Conservation (phyloP, 1,284 basidiomycete genomes). For the Laetiporus sulphureus region DNA sequence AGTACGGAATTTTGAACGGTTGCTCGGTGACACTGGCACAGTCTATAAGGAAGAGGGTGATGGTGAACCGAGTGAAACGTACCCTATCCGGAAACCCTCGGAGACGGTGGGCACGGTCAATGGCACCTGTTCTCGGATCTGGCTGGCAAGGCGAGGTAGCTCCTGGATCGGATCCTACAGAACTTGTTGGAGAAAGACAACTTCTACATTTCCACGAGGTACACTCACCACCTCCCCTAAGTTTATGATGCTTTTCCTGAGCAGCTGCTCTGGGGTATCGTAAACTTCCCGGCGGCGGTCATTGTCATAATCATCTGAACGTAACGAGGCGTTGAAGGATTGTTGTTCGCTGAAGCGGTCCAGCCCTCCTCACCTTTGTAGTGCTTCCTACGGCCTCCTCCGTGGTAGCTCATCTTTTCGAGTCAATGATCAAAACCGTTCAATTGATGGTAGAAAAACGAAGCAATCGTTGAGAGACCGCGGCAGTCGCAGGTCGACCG, state of each 20-base stretch:
- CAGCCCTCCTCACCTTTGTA: slow-evolving; percentile 38
- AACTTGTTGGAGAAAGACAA: slow-evolving; percentile 12
- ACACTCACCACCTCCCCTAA: slow-evolving; percentile 80
- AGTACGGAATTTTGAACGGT: slow-evolving; percentile 87
- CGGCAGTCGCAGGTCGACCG: too few relatives aligned
- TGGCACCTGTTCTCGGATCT: slow-evolving; percentile 54
- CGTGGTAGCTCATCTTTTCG: slow-evolving; percentile 37
- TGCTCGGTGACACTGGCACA: slow-evolving; percentile 69
- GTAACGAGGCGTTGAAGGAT: not conserved
- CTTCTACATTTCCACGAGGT: not conserved
- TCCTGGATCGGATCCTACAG: slow-evolving; percentile 64
- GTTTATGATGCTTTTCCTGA: slow-evolving; percentile 65
- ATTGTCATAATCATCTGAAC: slow-evolving; percentile 47
- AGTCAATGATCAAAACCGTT: not conserved
- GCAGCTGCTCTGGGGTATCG: slow-evolving; percentile 69
- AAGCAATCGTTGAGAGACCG: too few relatives aligned
- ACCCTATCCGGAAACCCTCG: slow-evolving; percentile 76
- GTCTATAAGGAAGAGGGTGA: not conserved
- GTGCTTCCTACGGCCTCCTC: slow-evolving; percentile 35
- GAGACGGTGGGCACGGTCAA: slow-evolving; percentile 56
- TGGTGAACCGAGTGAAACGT: slow-evolving; percentile 14
- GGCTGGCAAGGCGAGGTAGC: slow-evolving; percentile 56
- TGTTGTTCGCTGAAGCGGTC: not conserved
- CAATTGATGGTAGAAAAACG: too few relatives aligned
- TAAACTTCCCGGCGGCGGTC: slow-evolving; percentile 53